A percentile compares a stretch with the other conserved stretches of the same genome.
These are phyloP conservation scores for Aschersonia sp. DNA, from an alignment of 2,329 filamentous ascomycete species.

Conservation along the genomic window DNA sequence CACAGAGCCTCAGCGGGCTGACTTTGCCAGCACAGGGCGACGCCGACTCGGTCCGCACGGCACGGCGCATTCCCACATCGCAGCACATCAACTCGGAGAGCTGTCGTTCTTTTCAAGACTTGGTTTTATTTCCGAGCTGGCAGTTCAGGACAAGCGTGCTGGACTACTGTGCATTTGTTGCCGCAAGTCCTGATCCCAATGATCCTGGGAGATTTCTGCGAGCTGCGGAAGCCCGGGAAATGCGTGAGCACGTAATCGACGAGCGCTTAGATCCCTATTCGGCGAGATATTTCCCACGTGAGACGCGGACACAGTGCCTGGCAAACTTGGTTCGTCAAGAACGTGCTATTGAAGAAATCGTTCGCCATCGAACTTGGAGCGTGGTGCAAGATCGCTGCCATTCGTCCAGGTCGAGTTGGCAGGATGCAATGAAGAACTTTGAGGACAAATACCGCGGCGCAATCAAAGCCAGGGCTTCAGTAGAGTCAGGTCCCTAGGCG, in stretches of 20 bases:
- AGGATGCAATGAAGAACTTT: slow-evolving; percentile 45
- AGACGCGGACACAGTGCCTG: slow-evolving; percentile 67
- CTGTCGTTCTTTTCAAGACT: slow-evolving; percentile 60
- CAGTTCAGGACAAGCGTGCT: slow-evolving; percentile 68
- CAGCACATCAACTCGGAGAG: slow-evolving; percentile 43
- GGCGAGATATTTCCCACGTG: slow-evolving; percentile 62
- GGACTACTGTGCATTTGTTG: slow-evolving; percentile 79
- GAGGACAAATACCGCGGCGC: slow-evolving; percentile 13
- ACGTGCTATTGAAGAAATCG: slow-evolving; percentile 60
- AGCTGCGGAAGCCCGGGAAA: slow-evolving; percentile 53
- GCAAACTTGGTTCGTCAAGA: slow-evolving; percentile 63
- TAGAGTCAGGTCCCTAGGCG: too few species aligned
- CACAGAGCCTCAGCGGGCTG: slow-evolving; percentile 82
- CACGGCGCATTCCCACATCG: slow-evolving; percentile 38
- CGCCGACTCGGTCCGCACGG: slow-evolving; percentile 72
- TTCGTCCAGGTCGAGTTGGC: slow-evolving; percentile 42
- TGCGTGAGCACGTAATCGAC: slow-evolving; percentile 62
- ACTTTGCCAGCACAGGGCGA: slow-evolving; percentile 55
- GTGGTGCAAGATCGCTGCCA: slow-evolving; percentile 63
- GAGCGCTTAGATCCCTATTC: slow-evolving; percentile 90
- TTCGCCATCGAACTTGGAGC: slow-evolving; percentile 70
- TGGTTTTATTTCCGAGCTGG: slow-evolving; percentile 80
- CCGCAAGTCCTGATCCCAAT: slow-evolving; percentile 72
- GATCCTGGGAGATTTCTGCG: slow-evolving; percentile 63
- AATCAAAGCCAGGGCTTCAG: background rate